Evolutionary conservation across 2,329 filamentous ascomycete genomes (phyloP).

Genomic region (Ophiostoma novo-ulmi): DNA sequence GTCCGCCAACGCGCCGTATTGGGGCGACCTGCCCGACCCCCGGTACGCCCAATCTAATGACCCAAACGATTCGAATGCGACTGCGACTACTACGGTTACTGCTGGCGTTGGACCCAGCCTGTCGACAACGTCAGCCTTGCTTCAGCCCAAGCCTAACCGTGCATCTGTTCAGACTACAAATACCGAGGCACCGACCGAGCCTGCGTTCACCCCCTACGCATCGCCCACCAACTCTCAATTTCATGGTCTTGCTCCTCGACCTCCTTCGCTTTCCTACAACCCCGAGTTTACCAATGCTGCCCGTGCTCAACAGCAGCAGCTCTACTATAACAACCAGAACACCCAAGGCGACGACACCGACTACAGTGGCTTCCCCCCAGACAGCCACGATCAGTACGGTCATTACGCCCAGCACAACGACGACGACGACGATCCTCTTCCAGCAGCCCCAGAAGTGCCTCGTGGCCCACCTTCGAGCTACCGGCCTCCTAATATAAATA

Average conservation of each 20-base stretch:
- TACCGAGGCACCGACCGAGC: conserved; percentile 53
- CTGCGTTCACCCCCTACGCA: conserved; percentile 53
- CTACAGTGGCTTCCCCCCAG: conserved; percentile 26
- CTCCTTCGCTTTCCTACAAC: conserved; percentile 50
- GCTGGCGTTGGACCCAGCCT: conserved; percentile 34
- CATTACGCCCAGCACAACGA: conserved; percentile 10
- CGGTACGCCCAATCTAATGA: neutral
- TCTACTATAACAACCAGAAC: neutral
- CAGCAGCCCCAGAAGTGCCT: conserved; percentile 57
- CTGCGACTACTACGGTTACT: conserved; percentile 30
- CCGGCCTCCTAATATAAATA: conserved; percentile 40
- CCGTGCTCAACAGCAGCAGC: neutral
- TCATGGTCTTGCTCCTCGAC: conserved; percentile 53
- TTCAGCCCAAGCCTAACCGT: conserved; percentile 45
- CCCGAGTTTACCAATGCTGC: conserved; percentile 32
- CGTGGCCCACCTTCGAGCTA: conserved; percentile 55
- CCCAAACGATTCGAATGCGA: conserved; percentile 36
- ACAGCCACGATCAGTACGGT: conserved; percentile 23
- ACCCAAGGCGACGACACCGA: neutral
- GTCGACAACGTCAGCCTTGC: conserved; percentile 32
- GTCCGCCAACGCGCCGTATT: conserved; percentile 45
- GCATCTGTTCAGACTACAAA: conserved; percentile 52
- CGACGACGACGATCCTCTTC: conserved; percentile 35
- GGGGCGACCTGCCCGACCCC: conserved; percentile 52
- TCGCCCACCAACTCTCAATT: conserved; percentile 52